These are phyloP conservation scores for Rheum nobile DNA, from an alignment of 148 eudicot genomes.

Conservation along the genomic window DNA sequence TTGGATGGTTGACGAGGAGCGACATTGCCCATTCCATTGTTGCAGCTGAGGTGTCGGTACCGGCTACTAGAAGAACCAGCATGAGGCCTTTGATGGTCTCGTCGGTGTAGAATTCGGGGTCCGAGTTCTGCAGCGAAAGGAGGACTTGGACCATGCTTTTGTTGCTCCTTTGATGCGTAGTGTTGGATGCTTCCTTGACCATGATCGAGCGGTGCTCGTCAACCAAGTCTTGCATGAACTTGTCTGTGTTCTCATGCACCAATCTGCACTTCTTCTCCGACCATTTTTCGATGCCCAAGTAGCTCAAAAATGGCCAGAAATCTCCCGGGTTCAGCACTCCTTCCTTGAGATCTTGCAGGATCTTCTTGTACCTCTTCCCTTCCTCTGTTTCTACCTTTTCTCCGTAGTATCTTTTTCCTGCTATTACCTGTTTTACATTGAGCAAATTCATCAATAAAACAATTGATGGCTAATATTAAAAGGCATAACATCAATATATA, in stretches of 20 bases:
- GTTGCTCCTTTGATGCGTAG: not conserved
- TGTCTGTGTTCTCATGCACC: constrained; percentile 16
- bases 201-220: constrained; percentile 17
- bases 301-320: constrained; percentile 22
- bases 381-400: constrained; percentile 11
- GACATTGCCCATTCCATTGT: constrained; percentile 5
- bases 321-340: constrained; percentile 17
- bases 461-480: too few relatives aligned
- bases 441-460: not conserved
- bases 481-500: too few relatives aligned
- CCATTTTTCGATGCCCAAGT: constrained; percentile 11
- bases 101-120: constrained; percentile 36
- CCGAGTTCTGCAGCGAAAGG: constrained; percentile 25
- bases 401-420: constrained; percentile 25
- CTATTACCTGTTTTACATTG: constrained; percentile 19
- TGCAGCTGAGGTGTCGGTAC: not conserved
- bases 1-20: not conserved
- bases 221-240: constrained; percentile 33
- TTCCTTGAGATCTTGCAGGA: constrained; percentile 9
- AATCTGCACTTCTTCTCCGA: constrained; percentile 9
- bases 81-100: constrained; percentile 32
- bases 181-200: not conserved
- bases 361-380: constrained; percentile 11
- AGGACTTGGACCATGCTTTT: constrained; percentile 35
- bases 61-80: not conserved